Base-by-base conservation (phyloP, 176 grass and related monocot species). In the Musa troglodytarum region DNA sequence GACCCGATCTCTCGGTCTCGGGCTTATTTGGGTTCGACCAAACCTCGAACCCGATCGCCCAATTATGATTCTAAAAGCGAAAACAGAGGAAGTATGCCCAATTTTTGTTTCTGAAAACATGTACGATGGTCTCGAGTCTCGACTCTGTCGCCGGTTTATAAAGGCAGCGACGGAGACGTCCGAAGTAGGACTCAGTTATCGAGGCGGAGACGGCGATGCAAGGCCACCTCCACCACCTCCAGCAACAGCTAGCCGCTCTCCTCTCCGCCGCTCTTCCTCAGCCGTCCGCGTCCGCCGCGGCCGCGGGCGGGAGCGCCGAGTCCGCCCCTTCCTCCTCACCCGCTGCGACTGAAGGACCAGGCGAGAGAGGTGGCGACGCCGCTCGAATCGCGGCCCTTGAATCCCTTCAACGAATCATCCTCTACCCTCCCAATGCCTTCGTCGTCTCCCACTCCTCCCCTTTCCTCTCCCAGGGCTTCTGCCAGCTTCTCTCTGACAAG, bases 191-290 rank as follows among this genome's bases (percentile, higher is more conserved):
- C 34, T 34, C 43, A 15, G 1, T 10, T 70, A 50, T 11, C 3
- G 34, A 82, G 52, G 59, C 55, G 71, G 11, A 63, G 72, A 79
- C 74, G 56, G 65, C 64, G 76, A 77, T 96, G 92, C 92, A 90
- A 92, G 83, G 78, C 49, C 68, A 71, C 68, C 69, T 52, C 2
- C 94, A 79, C 81, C 94, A 90, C 69, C 90, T 98, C 71, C 94
- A 93, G 79, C 94, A 93, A 54, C 88, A 93, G 82, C 64, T 93
- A 77, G 84, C 88, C 49, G 87, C 94, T 70, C 86, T 98, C 80
- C 80, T 93, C 75, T 83, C 90, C 55, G 88, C 88, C 24, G 94
- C 78, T 1, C 77, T 79, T 65, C 65, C 77, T 25, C 64, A 79
- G 23, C 9, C 64, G 9, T 50, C 69, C 69, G 9, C 43, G 57